Conservation (phyloP, 371 early-diverging fungal species). For the Mucor sp. region DNA sequence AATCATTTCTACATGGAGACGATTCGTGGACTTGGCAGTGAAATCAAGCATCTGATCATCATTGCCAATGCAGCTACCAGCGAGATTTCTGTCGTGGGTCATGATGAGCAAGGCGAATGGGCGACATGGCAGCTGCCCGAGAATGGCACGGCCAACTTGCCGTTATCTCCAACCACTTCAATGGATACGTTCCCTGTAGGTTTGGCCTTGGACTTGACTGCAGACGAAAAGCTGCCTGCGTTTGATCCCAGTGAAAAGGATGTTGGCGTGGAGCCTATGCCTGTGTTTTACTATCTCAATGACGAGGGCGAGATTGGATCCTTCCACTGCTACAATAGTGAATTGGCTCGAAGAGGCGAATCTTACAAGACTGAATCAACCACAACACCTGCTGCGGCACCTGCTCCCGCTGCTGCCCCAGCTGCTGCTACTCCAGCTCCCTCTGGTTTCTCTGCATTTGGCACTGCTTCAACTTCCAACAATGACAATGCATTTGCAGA, state of each 20-base stretch:
- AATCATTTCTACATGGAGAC: constrained; percentile 46
- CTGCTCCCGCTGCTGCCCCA: neutral
- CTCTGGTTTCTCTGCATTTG: constrained; percentile 11
- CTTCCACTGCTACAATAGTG: constrained; percentile 42
- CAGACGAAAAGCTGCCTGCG: constrained; percentile 38
- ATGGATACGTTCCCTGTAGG: constrained; percentile 50
- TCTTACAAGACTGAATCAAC: constrained; percentile 7
- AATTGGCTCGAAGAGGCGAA: constrained; percentile 36
- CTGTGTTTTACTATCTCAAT: constrained; percentile 43
- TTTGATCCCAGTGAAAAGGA: constrained; percentile 38
- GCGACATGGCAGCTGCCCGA: constrained; percentile 46
- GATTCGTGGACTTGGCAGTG: constrained; percentile 38
- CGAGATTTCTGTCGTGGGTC: constrained; percentile 45
- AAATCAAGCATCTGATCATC: constrained; percentile 34
- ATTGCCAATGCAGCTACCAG: constrained; percentile 41
- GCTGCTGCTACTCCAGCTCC: neutral
- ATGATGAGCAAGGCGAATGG: constrained; percentile 41
- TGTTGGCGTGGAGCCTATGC: constrained; percentile 36
- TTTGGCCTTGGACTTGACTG: constrained; percentile 44
- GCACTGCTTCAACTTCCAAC: neutral
- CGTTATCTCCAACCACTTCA: constrained; percentile 35
- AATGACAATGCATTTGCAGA: constrained; percentile 12
- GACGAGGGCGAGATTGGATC: constrained; percentile 48
- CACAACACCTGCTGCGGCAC: neutral
- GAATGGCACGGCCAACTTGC: constrained; percentile 29